phyloP scores from a whole-genome alignment of 1,284 basidiomycete genomes.

The Melanopsichium pennsylvanicum region DNA sequence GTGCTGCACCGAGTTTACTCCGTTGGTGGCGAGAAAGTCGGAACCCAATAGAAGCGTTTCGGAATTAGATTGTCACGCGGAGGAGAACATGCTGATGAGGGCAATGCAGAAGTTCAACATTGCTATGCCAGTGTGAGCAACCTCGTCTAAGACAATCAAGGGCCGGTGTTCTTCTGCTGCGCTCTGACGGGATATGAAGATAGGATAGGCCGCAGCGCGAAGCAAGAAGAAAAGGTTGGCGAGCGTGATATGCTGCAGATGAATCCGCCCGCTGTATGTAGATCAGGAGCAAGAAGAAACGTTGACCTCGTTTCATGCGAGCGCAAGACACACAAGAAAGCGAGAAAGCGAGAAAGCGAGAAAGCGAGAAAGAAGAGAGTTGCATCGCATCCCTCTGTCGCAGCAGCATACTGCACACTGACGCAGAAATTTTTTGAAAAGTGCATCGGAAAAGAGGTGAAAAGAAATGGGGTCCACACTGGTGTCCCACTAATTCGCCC shows the following conservation, averaged over 20 bases:
- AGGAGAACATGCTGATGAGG: slow-evolving; percentile 1
- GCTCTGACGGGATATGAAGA: too few species aligned
- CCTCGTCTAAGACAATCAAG: too few species aligned
- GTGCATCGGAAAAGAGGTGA: too few species aligned
- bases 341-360: too few species aligned
- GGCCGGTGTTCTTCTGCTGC: background rate
- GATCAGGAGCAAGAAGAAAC: background rate
- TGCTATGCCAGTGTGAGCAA: too few species aligned
- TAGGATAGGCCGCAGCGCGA: background rate
- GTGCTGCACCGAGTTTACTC: background rate
- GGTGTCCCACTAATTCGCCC: too few species aligned
- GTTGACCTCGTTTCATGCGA: too few species aligned
- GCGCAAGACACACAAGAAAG: too few species aligned
- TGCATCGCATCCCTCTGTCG: too few species aligned
- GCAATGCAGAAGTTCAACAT: too few species aligned
- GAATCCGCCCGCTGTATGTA: background rate
- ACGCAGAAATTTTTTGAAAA: slow-evolving; percentile 5
- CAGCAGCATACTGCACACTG: slow-evolving; percentile 13
- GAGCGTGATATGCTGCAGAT: too few species aligned
- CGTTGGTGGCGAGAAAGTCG: background rate
- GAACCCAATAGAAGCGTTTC: background rate
- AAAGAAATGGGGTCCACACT: too few species aligned
- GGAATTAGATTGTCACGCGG: background rate
- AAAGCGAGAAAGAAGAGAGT: background rate
- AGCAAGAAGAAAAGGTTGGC: background rate